These are phyloP conservation scores for Paecilomyces fulvus DNA, from an alignment of 2,329 filamentous ascomycete species.

Conservation along the genomic window DNA sequence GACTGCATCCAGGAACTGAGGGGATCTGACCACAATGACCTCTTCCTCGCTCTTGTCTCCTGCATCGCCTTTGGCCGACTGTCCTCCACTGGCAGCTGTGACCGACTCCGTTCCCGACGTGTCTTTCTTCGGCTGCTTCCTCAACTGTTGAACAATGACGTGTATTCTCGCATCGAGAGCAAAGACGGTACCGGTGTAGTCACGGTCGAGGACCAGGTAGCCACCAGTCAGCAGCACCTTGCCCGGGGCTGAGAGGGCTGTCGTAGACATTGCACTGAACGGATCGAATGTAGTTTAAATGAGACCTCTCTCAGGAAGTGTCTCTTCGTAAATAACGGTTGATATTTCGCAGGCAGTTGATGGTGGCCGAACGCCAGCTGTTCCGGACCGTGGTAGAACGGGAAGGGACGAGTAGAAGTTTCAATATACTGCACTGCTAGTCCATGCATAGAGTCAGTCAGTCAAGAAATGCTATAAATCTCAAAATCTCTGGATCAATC, in stretches of 20 bases:
- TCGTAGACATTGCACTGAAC: conserved; percentile 7
- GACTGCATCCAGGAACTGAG: conserved; percentile 77
- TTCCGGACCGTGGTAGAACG: background rate
- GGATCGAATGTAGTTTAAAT: background rate
- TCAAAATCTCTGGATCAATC: background rate
- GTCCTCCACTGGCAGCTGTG: conserved; percentile 3
- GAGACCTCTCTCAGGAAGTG: background rate
- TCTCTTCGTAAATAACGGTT: background rate
- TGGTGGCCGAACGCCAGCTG: background rate
- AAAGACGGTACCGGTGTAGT: conserved; percentile 67
- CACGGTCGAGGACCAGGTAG: conserved; percentile 85
- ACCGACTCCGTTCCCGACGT: background rate
- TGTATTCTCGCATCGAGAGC: conserved; percentile 58
- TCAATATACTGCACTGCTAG: no score
- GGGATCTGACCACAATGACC: conserved; percentile 79
- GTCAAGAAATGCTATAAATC: background rate
- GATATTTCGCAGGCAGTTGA: background rate
- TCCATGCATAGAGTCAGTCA: no score
- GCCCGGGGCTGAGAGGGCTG: conserved; percentile 79
- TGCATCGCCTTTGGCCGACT: conserved; percentile 7
- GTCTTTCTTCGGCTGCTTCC: conserved; percentile 17
- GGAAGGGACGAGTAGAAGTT: background rate
- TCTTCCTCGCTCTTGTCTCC: conserved; percentile 54
- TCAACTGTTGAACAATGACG: conserved; percentile 48
- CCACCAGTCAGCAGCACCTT: conserved; percentile 94